Conservation (phyloP, 495 filamentous ascomycete genomes). For the Lichenothelia convexa region DNA sequence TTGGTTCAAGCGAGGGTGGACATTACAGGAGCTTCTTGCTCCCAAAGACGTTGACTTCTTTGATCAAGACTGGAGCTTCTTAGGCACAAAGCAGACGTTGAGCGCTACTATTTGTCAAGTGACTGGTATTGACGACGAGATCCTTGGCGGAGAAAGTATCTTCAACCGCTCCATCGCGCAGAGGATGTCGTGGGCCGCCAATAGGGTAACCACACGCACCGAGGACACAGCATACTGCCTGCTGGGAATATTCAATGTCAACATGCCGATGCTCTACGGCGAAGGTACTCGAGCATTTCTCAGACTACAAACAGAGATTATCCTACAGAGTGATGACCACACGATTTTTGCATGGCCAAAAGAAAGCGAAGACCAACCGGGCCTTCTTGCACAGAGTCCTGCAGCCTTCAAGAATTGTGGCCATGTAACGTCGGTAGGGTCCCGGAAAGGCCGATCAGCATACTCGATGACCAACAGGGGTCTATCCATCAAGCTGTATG, state of each 20-base stretch:
- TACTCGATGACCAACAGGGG: conserved; percentile 5
- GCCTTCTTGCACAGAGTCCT: neutral
- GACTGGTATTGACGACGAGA: neutral
- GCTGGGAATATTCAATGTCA: conserved; percentile 9
- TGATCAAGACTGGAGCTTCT: neutral
- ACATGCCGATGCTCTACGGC: conserved; percentile 13
- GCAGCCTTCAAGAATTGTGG: neutral
- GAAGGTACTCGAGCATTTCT: conserved; percentile 6
- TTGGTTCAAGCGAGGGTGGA: conserved; percentile 7
- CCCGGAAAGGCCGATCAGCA: neutral
- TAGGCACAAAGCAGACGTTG: neutral
- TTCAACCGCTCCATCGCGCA: neutral
- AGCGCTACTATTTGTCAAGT: neutral
- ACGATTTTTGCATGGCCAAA: conserved; percentile 3
- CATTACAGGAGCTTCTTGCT: conserved; percentile 8
- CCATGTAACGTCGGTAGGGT: neutral
- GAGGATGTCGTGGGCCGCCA: conserved; percentile 5
- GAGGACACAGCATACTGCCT: conserved; percentile 13
- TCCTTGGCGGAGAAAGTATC: neutral
- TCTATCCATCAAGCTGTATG: neutral
- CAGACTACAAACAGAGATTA: conserved; percentile 7
- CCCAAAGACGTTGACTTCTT: conserved; percentile 5
- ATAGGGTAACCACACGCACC: conserved; percentile 2
- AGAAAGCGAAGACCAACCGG: neutral
- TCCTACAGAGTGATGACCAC: conserved; percentile 1